These are phyloP conservation scores for Apiospora rasikravindrae DNA, from an alignment of 2,329 filamentous ascomycete genomes.

Conservation along the genomic window DNA sequence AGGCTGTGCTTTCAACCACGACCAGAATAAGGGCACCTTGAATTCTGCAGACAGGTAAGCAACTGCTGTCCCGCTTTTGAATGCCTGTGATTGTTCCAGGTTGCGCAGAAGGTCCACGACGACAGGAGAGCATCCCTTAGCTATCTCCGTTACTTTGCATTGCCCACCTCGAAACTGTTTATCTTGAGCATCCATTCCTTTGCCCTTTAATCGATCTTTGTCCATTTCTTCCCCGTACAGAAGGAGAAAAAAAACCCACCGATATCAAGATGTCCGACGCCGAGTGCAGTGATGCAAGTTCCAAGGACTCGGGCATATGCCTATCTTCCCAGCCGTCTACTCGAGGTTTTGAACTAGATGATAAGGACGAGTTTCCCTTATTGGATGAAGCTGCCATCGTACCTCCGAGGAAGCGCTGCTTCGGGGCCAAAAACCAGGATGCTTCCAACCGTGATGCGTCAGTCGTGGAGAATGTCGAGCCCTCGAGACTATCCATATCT, in stretches of 20 bases:
- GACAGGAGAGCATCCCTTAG: no score
- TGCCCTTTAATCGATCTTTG: not conserved
- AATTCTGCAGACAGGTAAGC: slow-evolving; percentile 40
- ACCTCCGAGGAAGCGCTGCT: not conserved
- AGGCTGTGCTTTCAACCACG: slow-evolving; percentile 90
- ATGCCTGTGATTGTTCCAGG: not conserved
- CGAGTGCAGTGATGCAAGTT: not conserved
- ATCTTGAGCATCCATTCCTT: not conserved
- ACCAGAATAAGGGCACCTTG: slow-evolving; percentile 66
- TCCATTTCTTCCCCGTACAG: not conserved
- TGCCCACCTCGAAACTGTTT: not conserved
- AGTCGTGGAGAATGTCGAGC: not conserved
- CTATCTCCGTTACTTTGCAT: not conserved
- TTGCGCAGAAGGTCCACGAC: not conserved
- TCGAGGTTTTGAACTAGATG: not conserved
- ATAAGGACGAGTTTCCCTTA: not conserved
- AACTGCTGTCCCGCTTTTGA: not conserved
- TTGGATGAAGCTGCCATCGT: not conserved
- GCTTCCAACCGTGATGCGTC: not conserved
- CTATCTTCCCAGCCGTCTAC: not conserved
- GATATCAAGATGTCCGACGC: not conserved
- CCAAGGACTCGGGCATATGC: not conserved
- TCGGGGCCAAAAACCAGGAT: not conserved
- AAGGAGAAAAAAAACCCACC: not conserved
- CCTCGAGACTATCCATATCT: not conserved